Conservation (phyloP, 257 asterid species). For the Anisodus tanguticus region DNA sequence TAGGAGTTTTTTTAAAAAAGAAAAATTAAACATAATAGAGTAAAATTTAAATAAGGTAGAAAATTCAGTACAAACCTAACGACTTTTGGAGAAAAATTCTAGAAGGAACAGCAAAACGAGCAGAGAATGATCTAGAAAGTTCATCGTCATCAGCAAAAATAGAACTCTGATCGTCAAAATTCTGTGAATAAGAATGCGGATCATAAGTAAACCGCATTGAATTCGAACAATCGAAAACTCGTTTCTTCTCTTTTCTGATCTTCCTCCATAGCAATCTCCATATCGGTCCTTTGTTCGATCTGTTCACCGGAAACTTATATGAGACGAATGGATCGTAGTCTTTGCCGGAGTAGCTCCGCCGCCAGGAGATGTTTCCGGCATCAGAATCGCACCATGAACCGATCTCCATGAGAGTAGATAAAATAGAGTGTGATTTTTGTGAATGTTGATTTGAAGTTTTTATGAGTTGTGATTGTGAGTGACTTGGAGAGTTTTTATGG, state of each 20-base stretch:
- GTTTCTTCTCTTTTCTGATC: slow-evolving; percentile 65
- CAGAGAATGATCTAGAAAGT: slow-evolving; percentile 72
- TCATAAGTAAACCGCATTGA: slow-evolving; percentile 75
- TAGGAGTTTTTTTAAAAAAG: too few species aligned
- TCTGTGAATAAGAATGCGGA: slow-evolving; percentile 70
- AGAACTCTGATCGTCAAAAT: slow-evolving; percentile 65
- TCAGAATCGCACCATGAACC: slow-evolving; percentile 5
- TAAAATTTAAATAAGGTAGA: too few species aligned
- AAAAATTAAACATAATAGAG: too few species aligned
- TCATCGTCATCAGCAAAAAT: slow-evolving; percentile 54
- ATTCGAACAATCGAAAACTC: slow-evolving; percentile 40
- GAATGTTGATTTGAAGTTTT: not conserved
- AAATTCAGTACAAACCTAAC: too few species aligned
- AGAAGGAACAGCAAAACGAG: slow-evolving; percentile 78
- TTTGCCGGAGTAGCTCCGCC: slow-evolving; percentile 5
- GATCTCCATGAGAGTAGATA: slow-evolving; percentile 14
- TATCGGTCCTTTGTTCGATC: slow-evolving; percentile 47
- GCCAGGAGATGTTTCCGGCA: slow-evolving; percentile 15
- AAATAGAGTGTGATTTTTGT: not conserved
- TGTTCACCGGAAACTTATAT: slow-evolving; percentile 27
- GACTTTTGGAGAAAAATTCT: slow-evolving; percentile 46
- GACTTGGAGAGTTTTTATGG: not conserved
- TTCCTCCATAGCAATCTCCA: slow-evolving; percentile 79
- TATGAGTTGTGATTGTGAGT: not conserved
- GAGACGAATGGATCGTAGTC: slow-evolving; percentile 20